Percentiles rank a stretch among this genome's conserved stretches.
Evolutionary conservation across 169 alveolate genomes (phyloP).

Genomic region (Plasmodium reichenowi): DNA sequence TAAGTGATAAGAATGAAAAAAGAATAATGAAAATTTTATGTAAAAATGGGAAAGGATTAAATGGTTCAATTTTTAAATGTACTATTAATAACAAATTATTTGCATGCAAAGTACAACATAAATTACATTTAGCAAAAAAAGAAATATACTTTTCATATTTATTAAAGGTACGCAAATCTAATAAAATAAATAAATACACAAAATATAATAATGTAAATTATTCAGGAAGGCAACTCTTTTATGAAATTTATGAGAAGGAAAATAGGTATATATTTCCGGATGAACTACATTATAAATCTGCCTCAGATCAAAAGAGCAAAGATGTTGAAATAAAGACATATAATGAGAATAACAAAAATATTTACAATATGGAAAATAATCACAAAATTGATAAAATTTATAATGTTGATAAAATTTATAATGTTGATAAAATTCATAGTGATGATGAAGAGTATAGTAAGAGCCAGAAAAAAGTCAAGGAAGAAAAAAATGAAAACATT

Average conservation of each 20-base stretch:
- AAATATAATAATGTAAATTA: neutral
- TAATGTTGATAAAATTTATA: neutral
- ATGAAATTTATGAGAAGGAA: slow-evolving; percentile 34
- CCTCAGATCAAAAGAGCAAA: neutral
- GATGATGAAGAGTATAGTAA: neutral
- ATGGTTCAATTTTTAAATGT: slow-evolving; percentile 65
- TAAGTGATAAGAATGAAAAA: slow-evolving; percentile 26
- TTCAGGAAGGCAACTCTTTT: slow-evolving; percentile 17
- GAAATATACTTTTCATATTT: slow-evolving; percentile 73
- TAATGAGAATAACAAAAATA: neutral
- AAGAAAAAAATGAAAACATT: neutral
- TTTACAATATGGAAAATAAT: neutral
- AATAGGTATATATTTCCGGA: slow-evolving; percentile 62
- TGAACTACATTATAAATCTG: slow-evolving; percentile 39
- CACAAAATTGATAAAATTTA: neutral
- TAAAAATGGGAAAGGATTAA: slow-evolving; percentile 58
- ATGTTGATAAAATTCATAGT: no score
- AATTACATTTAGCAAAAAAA: slow-evolving; percentile 49
- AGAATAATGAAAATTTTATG: slow-evolving; percentile 31
- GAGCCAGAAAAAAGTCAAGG: neutral
- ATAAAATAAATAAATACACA: slow-evolving; percentile 27
- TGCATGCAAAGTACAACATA: slow-evolving; percentile 67
- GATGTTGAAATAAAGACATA: neutral
- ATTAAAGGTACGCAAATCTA: slow-evolving; percentile 24
- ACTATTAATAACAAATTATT: slow-evolving; percentile 20